phyloP scores from a whole-genome alignment of 176 grass and related monocot genomes.

The Oryza australiensis region DNA sequence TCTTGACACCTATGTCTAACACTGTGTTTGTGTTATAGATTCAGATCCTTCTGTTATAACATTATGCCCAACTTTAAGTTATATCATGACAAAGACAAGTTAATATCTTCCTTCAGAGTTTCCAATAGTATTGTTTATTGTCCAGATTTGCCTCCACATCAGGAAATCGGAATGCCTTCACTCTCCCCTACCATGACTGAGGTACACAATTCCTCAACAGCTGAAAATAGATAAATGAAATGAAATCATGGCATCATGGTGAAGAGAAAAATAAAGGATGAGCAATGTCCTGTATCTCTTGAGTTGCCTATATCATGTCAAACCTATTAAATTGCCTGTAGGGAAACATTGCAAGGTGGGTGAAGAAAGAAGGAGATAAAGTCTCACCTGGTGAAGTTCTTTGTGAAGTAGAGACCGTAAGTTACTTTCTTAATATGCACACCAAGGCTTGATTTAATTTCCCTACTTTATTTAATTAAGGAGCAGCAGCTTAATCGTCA shows the following conservation, averaged over 20 bases:
- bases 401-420: conserved; percentile 94
- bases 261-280: conserved; percentile 11
- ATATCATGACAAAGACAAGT: conserved; percentile 1
- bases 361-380: conserved; percentile 97
- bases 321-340: conserved; percentile 35
- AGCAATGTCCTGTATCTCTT: background rate
- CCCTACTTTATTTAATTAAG: background rate
- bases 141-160: conserved; percentile 91
- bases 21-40: background rate
- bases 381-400: conserved; percentile 89
- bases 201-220: conserved; percentile 37
- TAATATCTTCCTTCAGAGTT: background rate
- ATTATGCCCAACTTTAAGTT: background rate
- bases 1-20: conserved; percentile 19
- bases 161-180: conserved; percentile 89
- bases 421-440: conserved; percentile 23
- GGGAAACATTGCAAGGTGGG: conserved; percentile 96
- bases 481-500: conserved; percentile 14
- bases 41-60: background rate
- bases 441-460: background rate
- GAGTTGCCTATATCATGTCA: background rate
- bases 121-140: conserved; percentile 11
- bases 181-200: conserved; percentile 99
- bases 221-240: background rate
- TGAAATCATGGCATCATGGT: background rate